Evolutionary conservation across 2,329 filamentous ascomycete genomes (phyloP), one percentile per base, ranked within the genome.

Genomic region (Alternaria triticina): DNA sequence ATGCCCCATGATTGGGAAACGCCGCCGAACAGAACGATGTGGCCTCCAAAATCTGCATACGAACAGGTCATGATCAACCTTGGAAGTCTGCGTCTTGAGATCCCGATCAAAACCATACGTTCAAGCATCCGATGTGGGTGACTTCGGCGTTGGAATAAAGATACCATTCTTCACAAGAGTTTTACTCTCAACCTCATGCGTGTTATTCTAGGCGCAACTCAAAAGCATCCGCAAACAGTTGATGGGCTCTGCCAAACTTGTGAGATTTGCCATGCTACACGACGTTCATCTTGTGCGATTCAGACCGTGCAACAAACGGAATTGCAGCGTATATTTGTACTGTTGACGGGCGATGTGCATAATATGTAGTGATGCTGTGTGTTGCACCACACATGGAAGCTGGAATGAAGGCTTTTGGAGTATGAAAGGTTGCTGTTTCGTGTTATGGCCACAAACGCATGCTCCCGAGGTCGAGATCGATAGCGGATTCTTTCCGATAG

Each of bases 61-160:
- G 10, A 4, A 1, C 7, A 1, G 7, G 1, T 9, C 0, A 13
- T 45, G 43, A 12, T 20, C 43, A 0, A 17, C n/a, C n/a, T n/a
- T n/a, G n/a, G n/a, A n/a, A n/a, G 17, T 7, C 12, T 13, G 5
- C 6, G 5, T 10, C 5, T 45, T 45, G 6, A 22, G 15, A 12
- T n/a, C n/a, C n/a, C n/a, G n/a, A n/a, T n/a, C n/a, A n/a, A n/a
- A n/a, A n/a, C n/a, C n/a, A n/a, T n/a, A n/a, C n/a, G n/a, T n/a
- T n/a, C n/a, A n/a, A n/a, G n/a, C n/a, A n/a, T n/a, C n/a, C n/a
- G n/a, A n/a, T 22, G 20, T 22, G 20, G 13, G 30, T 1, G 3
- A 33, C 30, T 33, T 1, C 13, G 13, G 30, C 30, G 30, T 15
- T 2, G 13, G 13, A 1, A 12, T 30, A 27, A 28, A 11, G n/a